Evolutionary conservation across 2,329 filamentous ascomycete species (phyloP).

Genomic region (Diplocarpon mali): DNA sequence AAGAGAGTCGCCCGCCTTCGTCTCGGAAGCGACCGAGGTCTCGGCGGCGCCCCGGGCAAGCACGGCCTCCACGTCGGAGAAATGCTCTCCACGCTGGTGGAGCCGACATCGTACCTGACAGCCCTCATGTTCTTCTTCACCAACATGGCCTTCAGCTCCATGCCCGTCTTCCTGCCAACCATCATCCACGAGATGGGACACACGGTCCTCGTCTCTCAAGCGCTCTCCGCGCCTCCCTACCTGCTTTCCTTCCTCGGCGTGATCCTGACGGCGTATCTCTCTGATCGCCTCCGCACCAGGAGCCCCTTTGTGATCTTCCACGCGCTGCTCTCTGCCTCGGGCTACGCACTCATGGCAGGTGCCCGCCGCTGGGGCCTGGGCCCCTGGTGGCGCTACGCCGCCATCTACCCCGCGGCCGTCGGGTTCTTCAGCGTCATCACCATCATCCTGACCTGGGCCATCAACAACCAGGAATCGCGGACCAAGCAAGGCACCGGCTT

Average conservation of each 20-base stretch:
- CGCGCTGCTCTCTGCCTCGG: conserved; percentile 51
- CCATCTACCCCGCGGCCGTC: conserved; percentile 64
- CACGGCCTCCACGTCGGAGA: conserved; percentile 41
- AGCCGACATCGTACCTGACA: conserved; percentile 64
- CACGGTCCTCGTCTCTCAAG: conserved; percentile 56
- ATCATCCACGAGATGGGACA: conserved; percentile 71
- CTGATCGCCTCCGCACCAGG: conserved; percentile 54
- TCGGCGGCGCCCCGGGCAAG: conserved; percentile 7
- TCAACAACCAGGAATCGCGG: conserved; percentile 70
- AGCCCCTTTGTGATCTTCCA: conserved; percentile 57
- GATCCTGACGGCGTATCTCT: conserved; percentile 59
- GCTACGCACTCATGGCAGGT: conserved; percentile 51
- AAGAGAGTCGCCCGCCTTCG: conserved; percentile 61
- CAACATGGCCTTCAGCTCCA: conserved; percentile 79
- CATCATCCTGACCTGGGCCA: conserved; percentile 75
- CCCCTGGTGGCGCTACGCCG: conserved; percentile 52
- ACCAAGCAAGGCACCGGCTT: conserved; percentile 65
- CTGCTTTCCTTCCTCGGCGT: conserved; percentile 63
- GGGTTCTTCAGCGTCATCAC: conserved; percentile 82
- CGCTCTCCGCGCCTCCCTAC: conserved; percentile 71
- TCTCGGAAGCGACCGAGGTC: conserved; percentile 34
- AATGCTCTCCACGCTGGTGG: conserved; percentile 45
- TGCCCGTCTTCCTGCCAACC: conserved; percentile 79
- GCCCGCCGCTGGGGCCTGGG: conserved; percentile 37
- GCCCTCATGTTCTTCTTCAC: conserved; percentile 77